phyloP scores from a whole-genome alignment of 2,329 filamentous ascomycete genomes.

The Pseudocercospora crystallina region DNA sequence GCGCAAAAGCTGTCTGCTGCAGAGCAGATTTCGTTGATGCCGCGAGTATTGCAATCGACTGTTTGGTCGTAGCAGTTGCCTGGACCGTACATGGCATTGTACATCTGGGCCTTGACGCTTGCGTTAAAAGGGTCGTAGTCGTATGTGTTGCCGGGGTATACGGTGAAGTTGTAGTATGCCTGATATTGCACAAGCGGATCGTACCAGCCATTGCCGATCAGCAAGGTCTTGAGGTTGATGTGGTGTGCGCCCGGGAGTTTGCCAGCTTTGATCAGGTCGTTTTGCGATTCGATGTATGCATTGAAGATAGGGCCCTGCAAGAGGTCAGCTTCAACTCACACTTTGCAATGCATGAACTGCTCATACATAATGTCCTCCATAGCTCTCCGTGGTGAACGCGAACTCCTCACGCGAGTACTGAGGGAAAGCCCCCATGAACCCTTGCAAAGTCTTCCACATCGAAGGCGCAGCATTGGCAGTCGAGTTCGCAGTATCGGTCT shows the following conservation, averaged over 20 bases:
- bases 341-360: too few species aligned
- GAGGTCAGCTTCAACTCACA: too few species aligned
- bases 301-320: conserved; percentile 28
- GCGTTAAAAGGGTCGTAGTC: conserved; percentile 55
- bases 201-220: conserved; percentile 55
- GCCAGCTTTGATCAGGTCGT: conserved; percentile 41
- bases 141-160: conserved; percentile 58
- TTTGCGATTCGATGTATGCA: conserved; percentile 34
- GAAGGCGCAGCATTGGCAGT: conserved; percentile 56
- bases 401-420: conserved; percentile 30
- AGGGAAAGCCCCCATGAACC: conserved; percentile 62
- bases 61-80: conserved; percentile 62
- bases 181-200: conserved; percentile 58
- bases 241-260: conserved; percentile 32
- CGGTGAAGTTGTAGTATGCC: conserved; percentile 59
- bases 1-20: conserved; percentile 58
- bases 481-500: conserved; percentile 53
- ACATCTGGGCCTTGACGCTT: conserved; percentile 51
- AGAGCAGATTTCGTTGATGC: conserved; percentile 52
- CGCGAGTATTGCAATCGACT: conserved; percentile 55
- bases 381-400: conserved; percentile 34
- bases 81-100: conserved; percentile 60
- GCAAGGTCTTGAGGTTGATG: conserved; percentile 34
- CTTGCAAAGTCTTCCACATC: conserved; percentile 62
- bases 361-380: conserved; percentile 32